Conservation (phyloP, 768 basidiomycete species). For the Pholiota microspora region DNA sequence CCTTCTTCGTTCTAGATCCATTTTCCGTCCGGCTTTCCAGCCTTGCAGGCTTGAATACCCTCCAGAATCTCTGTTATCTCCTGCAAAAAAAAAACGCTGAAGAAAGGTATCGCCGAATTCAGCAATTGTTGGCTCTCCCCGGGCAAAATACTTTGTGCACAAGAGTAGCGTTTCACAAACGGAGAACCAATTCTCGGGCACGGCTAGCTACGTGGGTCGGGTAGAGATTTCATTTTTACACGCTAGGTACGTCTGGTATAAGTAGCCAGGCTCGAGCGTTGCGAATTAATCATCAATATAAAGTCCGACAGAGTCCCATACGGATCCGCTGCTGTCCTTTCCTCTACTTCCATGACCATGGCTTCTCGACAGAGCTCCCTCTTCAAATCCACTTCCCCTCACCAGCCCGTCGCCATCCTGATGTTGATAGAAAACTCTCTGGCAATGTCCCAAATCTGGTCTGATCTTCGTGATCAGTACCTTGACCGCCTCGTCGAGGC, state of each 20-base stretch:
- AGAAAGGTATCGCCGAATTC: background rate
- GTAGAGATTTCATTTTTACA: background rate
- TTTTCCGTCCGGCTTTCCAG: background rate
- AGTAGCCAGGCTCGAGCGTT: background rate
- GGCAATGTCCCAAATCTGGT: constrained; percentile 42
- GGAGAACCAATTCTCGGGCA: background rate
- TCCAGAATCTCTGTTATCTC: background rate
- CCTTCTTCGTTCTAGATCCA: background rate
- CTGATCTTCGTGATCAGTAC: constrained; percentile 46
- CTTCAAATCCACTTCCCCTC: constrained; percentile 21
- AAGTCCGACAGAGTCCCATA: constrained; percentile 42
- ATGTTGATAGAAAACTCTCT: constrained; percentile 58
- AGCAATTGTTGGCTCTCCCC: no score
- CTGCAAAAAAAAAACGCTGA: background rate
- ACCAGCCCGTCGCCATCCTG: constrained; percentile 38
- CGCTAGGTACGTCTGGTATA: background rate
- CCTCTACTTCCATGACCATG: constrained; percentile 18
- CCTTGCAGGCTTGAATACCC: background rate
- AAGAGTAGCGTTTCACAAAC: background rate
- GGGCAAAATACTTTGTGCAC: background rate
- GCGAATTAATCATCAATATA: constrained; percentile 23
- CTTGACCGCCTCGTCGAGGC: constrained; percentile 40
- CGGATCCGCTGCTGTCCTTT: constrained; percentile 32
- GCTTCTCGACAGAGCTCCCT: constrained; percentile 18
- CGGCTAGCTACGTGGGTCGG: background rate